Evolutionary conservation across 2,329 filamentous ascomycete genomes (phyloP).

Genomic region (Paraphoma sp.): DNA sequence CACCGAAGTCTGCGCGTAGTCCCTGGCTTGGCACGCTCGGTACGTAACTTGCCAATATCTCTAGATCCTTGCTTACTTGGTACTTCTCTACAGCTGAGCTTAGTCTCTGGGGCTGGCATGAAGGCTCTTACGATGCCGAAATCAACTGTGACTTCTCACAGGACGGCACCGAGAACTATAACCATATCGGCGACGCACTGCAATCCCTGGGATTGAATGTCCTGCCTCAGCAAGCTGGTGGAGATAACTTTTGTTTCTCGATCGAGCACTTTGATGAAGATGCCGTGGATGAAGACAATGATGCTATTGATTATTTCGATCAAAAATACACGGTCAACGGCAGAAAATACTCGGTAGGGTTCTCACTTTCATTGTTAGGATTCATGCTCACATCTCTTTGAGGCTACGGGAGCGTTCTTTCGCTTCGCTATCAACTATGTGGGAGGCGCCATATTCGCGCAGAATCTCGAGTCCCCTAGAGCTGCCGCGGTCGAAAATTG

Average conservation of each 20-base stretch:
- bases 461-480: not conserved
- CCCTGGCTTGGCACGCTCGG: slow-evolving; percentile 12
- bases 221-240: not conserved
- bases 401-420: slow-evolving; percentile 7
- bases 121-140: not conserved
- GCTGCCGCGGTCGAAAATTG: not conserved
- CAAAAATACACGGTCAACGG: slow-evolving; percentile 15
- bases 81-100: slow-evolving; percentile 3
- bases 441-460: not conserved
- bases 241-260: slow-evolving; percentile 12
- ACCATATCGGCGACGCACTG: not conserved
- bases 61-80: not conserved
- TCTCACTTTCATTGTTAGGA: not conserved
- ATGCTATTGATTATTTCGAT: not conserved
- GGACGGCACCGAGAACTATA: not conserved
- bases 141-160: slow-evolving; percentile 1
- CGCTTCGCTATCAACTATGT: slow-evolving; percentile 1
- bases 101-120: slow-evolving; percentile 8
- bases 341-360: slow-evolving; percentile 5
- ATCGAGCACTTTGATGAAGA: slow-evolving; percentile 12
- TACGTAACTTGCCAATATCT: not conserved
- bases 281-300: slow-evolving; percentile 3
- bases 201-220: slow-evolving; percentile 8
- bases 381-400: not conserved
- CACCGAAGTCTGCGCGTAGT: slow-evolving; percentile 4